A percentile compares a stretch with the other conserved stretches of the same genome.
These are phyloP conservation scores for Candida albicans DNA, from an alignment of 1,139 yeast genomes.

Conservation along the genomic window DNA sequence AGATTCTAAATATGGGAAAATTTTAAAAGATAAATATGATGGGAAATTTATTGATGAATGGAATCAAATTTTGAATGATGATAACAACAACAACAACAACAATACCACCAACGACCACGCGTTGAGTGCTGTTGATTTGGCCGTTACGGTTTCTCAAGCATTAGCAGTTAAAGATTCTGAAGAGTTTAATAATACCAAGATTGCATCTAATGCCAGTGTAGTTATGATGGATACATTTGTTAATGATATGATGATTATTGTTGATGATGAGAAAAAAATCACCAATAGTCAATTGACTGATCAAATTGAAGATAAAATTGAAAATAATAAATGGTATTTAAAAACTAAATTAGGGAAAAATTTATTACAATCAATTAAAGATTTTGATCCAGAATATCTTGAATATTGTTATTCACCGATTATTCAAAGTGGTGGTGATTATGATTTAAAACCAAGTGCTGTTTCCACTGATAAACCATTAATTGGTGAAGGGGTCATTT, in stretches of 20 bases:
- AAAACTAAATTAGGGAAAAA: slow-evolving; percentile 63
- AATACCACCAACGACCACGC: too few relatives aligned
- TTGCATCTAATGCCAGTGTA: slow-evolving; percentile 77
- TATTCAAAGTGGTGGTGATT: slow-evolving; percentile 84
- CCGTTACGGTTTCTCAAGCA: slow-evolving; percentile 50
- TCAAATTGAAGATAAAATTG: slow-evolving; percentile 77
- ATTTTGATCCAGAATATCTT: slow-evolving; percentile 71
- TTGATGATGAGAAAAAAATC: slow-evolving; percentile 82
- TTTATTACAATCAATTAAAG: slow-evolving; percentile 41
- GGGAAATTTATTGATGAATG: slow-evolving; percentile 86
- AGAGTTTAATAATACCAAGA: slow-evolving; percentile 63
- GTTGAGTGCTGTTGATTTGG: slow-evolving; percentile 55
- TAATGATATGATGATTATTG: slow-evolving; percentile 83
- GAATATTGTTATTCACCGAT: slow-evolving; percentile 97
- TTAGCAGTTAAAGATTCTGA: slow-evolving; percentile 80
- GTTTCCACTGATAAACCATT: slow-evolving; percentile 66
- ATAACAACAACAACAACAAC: too few relatives aligned
- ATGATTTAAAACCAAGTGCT: slow-evolving; percentile 84
- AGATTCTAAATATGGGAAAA: slow-evolving; percentile 56
- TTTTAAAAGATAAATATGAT: slow-evolving; percentile 71
- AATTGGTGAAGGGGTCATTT: slow-evolving; percentile 76
- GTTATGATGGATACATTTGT: slow-evolving; percentile 83
- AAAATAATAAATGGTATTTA: slow-evolving; percentile 67
- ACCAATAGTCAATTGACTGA: slow-evolving; percentile 76
- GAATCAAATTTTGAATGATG: slow-evolving; percentile 52